Percentiles rank a stretch among this genome's conserved stretches.
Evolutionary conservation across 2,329 filamentous ascomycete genomes (phyloP).

Genomic region (Phialophora expanda): DNA sequence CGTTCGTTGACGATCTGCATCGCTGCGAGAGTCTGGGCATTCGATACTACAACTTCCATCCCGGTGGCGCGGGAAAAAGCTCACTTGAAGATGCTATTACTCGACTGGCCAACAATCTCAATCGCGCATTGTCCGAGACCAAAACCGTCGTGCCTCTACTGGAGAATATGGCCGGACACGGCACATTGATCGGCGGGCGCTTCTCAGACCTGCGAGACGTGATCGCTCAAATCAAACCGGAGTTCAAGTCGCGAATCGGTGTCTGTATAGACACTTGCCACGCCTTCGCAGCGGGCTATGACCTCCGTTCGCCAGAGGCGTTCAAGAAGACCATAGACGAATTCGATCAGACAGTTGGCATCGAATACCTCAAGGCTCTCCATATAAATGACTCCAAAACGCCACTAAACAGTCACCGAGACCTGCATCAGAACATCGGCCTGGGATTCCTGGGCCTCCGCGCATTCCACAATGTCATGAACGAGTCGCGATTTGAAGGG

Average conservation of each 20-base stretch:
- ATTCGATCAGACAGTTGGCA: conserved; percentile 79
- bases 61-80: conserved; percentile 76
- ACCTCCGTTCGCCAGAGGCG: conserved; percentile 74
- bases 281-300: conserved; percentile 91
- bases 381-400: conserved; percentile 97
- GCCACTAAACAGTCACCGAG: conserved; percentile 77
- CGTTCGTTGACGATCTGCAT: conserved; percentile 84
- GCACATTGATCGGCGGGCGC: conserved; percentile 82
- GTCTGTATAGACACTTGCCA: conserved; percentile 98
- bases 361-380: conserved; percentile 79
- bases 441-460: conserved; percentile 89
- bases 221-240: conserved; percentile 70
- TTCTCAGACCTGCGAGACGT: conserved; percentile 88
- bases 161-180: conserved; percentile 93
- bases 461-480: conserved; percentile 90
- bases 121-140: conserved; percentile 78
- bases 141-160: conserved; percentile 78
- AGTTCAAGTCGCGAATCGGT: conserved; percentile 82
- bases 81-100: conserved; percentile 71
- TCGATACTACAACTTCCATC: conserved; percentile 96
- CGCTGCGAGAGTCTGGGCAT: conserved; percentile 88
- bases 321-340: conserved; percentile 74
- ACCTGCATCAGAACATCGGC: conserved; percentile 95
- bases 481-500: conserved; percentile 74
- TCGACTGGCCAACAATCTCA: conserved; percentile 81